Conservation (phyloP, 768 basidiomycete species). For the Lentinula sp. region DNA sequence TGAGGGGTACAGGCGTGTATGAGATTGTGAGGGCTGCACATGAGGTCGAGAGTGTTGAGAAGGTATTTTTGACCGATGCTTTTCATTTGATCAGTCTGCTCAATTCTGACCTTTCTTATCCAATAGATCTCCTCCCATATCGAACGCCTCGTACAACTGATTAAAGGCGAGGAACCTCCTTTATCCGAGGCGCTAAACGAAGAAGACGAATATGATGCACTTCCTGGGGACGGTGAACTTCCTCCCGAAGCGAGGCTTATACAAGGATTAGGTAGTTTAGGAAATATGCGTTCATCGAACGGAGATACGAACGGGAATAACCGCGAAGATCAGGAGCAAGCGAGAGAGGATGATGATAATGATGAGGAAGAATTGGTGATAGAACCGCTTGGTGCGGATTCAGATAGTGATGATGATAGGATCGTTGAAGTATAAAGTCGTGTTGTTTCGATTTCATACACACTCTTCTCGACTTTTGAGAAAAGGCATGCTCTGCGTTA, state of each 20-base stretch:
- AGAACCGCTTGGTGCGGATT: constrained; percentile 12
- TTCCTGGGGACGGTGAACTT: constrained; percentile 10
- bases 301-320: not conserved
- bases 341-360: constrained; percentile 1
- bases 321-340: not conserved
- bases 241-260: constrained; percentile 1
- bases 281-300: not conserved
- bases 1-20: constrained; percentile 80
- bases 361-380: not conserved
- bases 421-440: constrained; percentile 49
- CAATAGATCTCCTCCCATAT: constrained; percentile 79
- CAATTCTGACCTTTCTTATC: not conserved
- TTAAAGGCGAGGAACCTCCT: constrained; percentile 71
- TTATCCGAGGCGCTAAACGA: constrained; percentile 33
- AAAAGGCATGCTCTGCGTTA: too few species aligned
- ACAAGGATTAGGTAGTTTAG: not conserved
- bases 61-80: constrained; percentile 38
- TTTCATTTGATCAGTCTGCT: not conserved
- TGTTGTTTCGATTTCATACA: too few species aligned
- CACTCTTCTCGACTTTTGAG: too few species aligned
- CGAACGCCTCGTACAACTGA: constrained; percentile 80
- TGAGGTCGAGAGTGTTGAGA: constrained; percentile 71
- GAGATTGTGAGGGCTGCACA: constrained; percentile 78
- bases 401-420: constrained; percentile 44
- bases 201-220: constrained; percentile 20